Percentiles rank a stretch among this genome's conserved stretches.
Evolutionary conservation across 192 early-diverging fungal species (phyloP).

Genomic region (Entophlyctis helioformis): DNA sequence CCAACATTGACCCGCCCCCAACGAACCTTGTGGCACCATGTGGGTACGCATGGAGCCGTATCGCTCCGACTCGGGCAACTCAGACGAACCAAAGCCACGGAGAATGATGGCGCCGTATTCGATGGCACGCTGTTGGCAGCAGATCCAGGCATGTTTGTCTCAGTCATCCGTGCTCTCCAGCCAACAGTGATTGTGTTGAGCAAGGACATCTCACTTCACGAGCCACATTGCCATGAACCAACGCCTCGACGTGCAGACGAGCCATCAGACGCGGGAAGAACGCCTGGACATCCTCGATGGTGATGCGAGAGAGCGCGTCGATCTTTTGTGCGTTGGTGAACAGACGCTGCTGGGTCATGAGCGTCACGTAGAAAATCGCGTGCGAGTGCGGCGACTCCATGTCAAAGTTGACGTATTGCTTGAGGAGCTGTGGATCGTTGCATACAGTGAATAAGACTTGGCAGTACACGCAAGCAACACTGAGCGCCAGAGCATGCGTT

Average conservation of each 20-base stretch:
- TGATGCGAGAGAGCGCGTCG: slow-evolving; percentile 53
- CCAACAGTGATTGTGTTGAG: too few species aligned
- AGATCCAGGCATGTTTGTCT: neutral
- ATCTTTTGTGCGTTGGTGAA: slow-evolving; percentile 74
- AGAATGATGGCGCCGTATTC: too few species aligned
- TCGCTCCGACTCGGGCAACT: too few species aligned
- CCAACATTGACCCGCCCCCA: too few species aligned
- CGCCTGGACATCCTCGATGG: slow-evolving; percentile 53
- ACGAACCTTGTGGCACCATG: slow-evolving; percentile 35
- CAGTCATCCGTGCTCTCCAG: too few species aligned
- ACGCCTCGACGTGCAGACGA: slow-evolving; percentile 59
- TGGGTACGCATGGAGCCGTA: slow-evolving; percentile 41
- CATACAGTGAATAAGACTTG: neutral
- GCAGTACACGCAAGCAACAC: neutral
- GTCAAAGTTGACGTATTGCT: slow-evolving; percentile 65
- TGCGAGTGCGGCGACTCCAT: slow-evolving; percentile 72
- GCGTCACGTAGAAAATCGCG: slow-evolving; percentile 60
- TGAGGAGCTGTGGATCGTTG: slow-evolving; percentile 22
- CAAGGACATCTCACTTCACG: slow-evolving; percentile 23
- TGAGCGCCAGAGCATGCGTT: neutral
- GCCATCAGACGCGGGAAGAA: slow-evolving; percentile 68
- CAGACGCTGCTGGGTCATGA: slow-evolving; percentile 63
- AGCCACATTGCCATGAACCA: slow-evolving; percentile 79
- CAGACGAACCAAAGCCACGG: too few species aligned
- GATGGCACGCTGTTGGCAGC: too few species aligned